Conservation (phyloP, 2,329 filamentous ascomycete genomes). For the Monosporascus sp. region DNA sequence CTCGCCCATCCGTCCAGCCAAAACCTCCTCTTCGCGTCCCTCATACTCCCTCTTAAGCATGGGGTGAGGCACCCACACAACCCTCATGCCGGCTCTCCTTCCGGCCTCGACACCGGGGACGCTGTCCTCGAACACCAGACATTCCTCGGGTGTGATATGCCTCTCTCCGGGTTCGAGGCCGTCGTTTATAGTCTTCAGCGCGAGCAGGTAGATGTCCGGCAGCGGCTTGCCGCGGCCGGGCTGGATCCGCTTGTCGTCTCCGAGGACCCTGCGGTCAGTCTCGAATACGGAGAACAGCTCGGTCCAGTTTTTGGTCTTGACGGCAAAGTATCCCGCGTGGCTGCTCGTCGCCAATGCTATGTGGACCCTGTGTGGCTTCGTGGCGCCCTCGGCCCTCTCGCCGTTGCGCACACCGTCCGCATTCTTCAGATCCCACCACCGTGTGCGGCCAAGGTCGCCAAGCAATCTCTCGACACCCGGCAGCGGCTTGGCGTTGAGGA, state of each 20-base stretch:
- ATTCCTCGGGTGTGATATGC: slow-evolving; percentile 74
- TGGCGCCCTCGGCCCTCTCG: slow-evolving; percentile 15
- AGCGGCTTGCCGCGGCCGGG: slow-evolving; percentile 85
- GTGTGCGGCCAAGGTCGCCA: slow-evolving; percentile 46
- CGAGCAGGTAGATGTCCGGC: slow-evolving; percentile 89
- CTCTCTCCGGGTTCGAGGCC: slow-evolving; percentile 57
- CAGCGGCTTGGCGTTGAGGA: slow-evolving; percentile 69
- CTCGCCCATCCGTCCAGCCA: slow-evolving; percentile 75
- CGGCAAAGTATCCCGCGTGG: slow-evolving; percentile 62
- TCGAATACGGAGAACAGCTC: slow-evolving; percentile 63
- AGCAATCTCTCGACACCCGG: slow-evolving; percentile 73
- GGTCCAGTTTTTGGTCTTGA: slow-evolving; percentile 65
- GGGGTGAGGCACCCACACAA: slow-evolving; percentile 85
- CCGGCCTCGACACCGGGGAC: slow-evolving; percentile 91
- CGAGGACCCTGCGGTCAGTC: slow-evolving; percentile 66
- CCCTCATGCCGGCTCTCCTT: slow-evolving; percentile 86
- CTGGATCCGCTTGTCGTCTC: slow-evolving; percentile 75
- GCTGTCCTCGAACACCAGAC: slow-evolving; percentile 92
- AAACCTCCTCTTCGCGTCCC: slow-evolving; percentile 71
- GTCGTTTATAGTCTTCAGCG: slow-evolving; percentile 77
- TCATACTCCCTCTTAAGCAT: slow-evolving; percentile 70
- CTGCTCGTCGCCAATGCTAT: slow-evolving; percentile 85
- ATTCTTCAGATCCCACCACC: slow-evolving; percentile 40
- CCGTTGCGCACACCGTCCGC: slow-evolving; percentile 17
- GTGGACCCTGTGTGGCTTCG: slow-evolving; percentile 48